These are phyloP conservation scores for Rhododendron henanense DNA, from an alignment of 148 eudicot species.

Conservation along the genomic window DNA sequence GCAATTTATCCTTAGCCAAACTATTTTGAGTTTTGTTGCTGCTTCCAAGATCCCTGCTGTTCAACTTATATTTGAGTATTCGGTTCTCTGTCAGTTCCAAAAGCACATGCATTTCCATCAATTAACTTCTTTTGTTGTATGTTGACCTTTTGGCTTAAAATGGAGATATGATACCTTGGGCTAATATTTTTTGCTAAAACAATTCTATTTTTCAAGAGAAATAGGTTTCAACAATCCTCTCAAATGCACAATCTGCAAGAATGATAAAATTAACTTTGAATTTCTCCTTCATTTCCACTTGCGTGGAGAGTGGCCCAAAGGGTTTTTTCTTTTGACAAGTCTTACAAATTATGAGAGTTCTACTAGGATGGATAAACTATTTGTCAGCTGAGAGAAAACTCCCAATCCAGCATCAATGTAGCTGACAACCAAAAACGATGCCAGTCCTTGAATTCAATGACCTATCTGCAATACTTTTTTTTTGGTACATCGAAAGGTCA, in stretches of 20 bases:
- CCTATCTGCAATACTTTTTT: background rate
- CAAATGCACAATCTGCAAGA: background rate
- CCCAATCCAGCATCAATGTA: background rate
- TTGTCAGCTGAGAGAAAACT: background rate
- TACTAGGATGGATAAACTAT: background rate
- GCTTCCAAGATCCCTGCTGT: background rate
- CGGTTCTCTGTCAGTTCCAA: background rate
- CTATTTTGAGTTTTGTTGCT: background rate
- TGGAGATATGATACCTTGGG: background rate
- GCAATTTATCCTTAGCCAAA: background rate
- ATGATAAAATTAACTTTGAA: background rate
- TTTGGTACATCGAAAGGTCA: background rate
- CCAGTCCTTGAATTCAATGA: background rate
- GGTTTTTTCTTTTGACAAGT: background rate
- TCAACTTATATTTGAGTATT: background rate
- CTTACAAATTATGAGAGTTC: background rate
- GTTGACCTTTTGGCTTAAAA: background rate
- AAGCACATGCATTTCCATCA: background rate
- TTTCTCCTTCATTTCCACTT: background rate
- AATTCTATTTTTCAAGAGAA: background rate
- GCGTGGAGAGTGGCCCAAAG: background rate
- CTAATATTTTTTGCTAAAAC: background rate
- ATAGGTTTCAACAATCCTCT: slow-evolving; percentile 6
- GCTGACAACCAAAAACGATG: background rate
- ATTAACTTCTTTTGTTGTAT: background rate